Evolutionary conservation across 2,329 filamentous ascomycete species (phyloP), one percentile per base, ranked within the genome.

Genomic region (Clonostachys byssicola): DNA sequence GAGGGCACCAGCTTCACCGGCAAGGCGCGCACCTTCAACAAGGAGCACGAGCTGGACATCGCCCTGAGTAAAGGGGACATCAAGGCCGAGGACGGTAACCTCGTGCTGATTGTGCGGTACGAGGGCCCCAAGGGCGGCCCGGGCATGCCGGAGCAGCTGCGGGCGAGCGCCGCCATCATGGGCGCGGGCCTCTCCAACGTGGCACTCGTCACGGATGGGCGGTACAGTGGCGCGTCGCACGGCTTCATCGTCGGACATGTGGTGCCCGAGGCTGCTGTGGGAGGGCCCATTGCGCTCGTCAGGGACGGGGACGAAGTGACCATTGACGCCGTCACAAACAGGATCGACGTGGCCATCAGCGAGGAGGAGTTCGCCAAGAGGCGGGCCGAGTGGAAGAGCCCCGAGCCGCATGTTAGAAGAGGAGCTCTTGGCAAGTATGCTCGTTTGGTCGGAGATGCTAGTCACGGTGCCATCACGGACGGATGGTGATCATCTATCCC

Each of bases 91-190:
- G 70, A 71, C 50, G 89, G 94, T 60, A 94, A 95, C 61, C 77
- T 95, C 13, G 92, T 96, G 33, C 81, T 95, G 45, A 84, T 96
- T 47, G 92, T 96, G 58, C 88, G 92, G 45, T 96, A 96, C 65
- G 92, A 96, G 64, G 92, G 92, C 1, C 92, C 92, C 51, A 95
- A 92, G 72, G 92, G 92, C 54, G 92, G 92, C 0, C 92, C 92
- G 2, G 92, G 92, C 49, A 96, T 96, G 86, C 92, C 91, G 34
- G 92, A 96, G 72, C 92, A 95, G 77, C 75, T 96, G 52, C 95
- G 95, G 74, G 89, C 92, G n/a, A 88, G 82, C 46, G 91, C 89
- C 1, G 89, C 91, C 44, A 88, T 96, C 60, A 96, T 96, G 89
- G 92, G 92, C 46, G 89, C 90, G 6, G 88, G 87, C 36, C 79